These are phyloP conservation scores for Pichia sp. DNA, from an alignment of 1,139 yeast genomes.

Conservation along the genomic window DNA sequence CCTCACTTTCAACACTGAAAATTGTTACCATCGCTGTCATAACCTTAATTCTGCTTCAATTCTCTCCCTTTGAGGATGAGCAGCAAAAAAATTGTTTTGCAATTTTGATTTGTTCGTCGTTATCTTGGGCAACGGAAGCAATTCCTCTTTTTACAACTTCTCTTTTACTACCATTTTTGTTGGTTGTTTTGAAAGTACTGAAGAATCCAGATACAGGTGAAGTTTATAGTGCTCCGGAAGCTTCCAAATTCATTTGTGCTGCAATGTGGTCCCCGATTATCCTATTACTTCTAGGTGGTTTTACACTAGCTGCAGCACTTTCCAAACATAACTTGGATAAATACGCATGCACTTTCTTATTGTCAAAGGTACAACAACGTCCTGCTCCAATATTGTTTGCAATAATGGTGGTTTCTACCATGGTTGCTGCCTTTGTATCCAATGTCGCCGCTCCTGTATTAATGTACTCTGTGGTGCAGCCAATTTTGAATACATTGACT, in stretches of 20 bases:
- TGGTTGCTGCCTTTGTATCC: slow-evolving; percentile 92
- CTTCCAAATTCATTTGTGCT: slow-evolving; percentile 72
- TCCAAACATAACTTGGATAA: slow-evolving; percentile 89
- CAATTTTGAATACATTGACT: slow-evolving; percentile 76
- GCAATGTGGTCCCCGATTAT: slow-evolving; percentile 96
- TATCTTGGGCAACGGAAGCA: slow-evolving; percentile 92
- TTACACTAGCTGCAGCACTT: slow-evolving; percentile 88
- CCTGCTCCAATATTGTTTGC: slow-evolving; percentile 74
- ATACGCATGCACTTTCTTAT: slow-evolving; percentile 71
- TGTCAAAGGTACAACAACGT: slow-evolving; percentile 79
- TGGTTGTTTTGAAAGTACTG: slow-evolving; percentile 69
- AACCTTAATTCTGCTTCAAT: slow-evolving; percentile 44
- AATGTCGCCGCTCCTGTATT: slow-evolving; percentile 96
- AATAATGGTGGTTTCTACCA: slow-evolving; percentile 79
- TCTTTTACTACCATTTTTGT: slow-evolving; percentile 70
- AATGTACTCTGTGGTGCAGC: slow-evolving; percentile 85
- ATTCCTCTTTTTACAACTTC: slow-evolving; percentile 86
- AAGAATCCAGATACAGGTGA: slow-evolving; percentile 50
- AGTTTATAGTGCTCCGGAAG: slow-evolving; percentile 56
- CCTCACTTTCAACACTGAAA: slow-evolving; percentile 34
- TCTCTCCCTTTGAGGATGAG: slow-evolving; percentile 60
- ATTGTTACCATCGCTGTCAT: slow-evolving; percentile 41
- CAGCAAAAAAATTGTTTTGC: slow-evolving; percentile 79
- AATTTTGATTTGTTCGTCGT: slow-evolving; percentile 68
- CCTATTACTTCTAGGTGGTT: slow-evolving; percentile 85